Evolutionary conservation across 768 basidiomycete genomes (phyloP), one percentile per base, ranked within the genome.

Genomic region (Lyophyllum decastes): DNA sequence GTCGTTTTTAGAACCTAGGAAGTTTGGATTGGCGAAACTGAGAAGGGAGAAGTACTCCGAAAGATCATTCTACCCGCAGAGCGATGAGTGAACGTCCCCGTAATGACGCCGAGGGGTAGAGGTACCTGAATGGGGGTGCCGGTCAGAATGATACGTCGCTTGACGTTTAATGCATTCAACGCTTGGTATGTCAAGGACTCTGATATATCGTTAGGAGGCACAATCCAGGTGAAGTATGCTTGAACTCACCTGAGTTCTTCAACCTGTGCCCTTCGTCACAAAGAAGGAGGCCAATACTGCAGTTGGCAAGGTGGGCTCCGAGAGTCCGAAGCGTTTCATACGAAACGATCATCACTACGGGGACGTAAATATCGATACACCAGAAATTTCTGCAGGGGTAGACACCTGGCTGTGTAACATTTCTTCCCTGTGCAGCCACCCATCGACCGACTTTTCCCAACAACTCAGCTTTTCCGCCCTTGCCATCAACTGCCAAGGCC

Each of bases 251-350:
- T 47, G 92, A 92, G 69, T 99, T 99, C 76, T 99, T 99, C 58
- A 99, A 77, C 50, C 96, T 80, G 76, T 99, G 96, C 4, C 96
- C 96, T 76, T 99, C 96, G 66, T 99, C 96, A 60, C 94, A 96
- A 27, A 99, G 83, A n/a, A 99, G 74, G 16, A 99, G 73, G 2
- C 97, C 97, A 47, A 99, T 91, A 51, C 79, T 86, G 61, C 91
- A 93, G 55, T 82, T 84, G 3, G 87, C 86, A 11, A 98, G 79
- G 66, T 95, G 85, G 0, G 73, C 85, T 8, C 87, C 82, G 12
- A 98, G 76, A 4, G 89, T 89, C 19, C 96, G 86, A 51, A 99
- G 81, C 0, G 94, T 96, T 71, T 99, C 96, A 63, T 99, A 99
- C 0, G 97, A 98, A 5, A 97, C 95, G 62, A 99, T 98, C 92